Conservation (phyloP, 495 filamentous ascomycete genomes). For the Physcia stellaris region DNA sequence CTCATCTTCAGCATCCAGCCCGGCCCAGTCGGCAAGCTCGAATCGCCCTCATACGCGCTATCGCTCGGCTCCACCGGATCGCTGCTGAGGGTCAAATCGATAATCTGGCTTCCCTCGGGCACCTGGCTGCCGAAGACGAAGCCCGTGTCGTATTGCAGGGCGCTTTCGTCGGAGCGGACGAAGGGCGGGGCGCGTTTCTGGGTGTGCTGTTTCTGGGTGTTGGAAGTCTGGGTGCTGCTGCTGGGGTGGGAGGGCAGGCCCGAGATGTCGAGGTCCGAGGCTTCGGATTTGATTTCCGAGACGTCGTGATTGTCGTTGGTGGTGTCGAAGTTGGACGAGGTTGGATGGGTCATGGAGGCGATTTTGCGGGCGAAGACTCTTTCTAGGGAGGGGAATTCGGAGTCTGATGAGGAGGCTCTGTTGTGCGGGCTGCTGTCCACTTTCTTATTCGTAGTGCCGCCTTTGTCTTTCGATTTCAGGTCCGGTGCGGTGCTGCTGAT, state of each 20-base stretch:
- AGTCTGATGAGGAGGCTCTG: not conserved
- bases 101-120: constrained; percentile 21
- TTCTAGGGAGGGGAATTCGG: constrained; percentile 1
- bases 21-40: constrained; percentile 21
- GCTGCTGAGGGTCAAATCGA: constrained; percentile 32
- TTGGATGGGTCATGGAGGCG: not conserved
- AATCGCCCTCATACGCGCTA: constrained; percentile 20
- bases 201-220: too few relatives aligned
- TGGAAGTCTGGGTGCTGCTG: not conserved
- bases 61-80: constrained; percentile 21
- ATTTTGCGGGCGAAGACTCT: not conserved
- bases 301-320: not conserved
- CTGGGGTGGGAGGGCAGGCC: not conserved
- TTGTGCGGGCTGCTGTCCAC: too few relatives aligned
- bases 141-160: too few relatives aligned
- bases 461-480: too few relatives aligned
- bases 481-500: too few relatives aligned
- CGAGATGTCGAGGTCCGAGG: not conserved
- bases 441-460: too few relatives aligned
- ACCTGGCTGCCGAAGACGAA: too few relatives aligned
- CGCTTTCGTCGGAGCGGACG: too few relatives aligned
- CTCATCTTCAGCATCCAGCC: constrained; percentile 26
- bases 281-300: not conserved
- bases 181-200: too few relatives aligned
- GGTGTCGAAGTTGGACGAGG: not conserved